phyloP scores from a whole-genome alignment of 441 rosid species.

The Corymbia calophylla region DNA sequence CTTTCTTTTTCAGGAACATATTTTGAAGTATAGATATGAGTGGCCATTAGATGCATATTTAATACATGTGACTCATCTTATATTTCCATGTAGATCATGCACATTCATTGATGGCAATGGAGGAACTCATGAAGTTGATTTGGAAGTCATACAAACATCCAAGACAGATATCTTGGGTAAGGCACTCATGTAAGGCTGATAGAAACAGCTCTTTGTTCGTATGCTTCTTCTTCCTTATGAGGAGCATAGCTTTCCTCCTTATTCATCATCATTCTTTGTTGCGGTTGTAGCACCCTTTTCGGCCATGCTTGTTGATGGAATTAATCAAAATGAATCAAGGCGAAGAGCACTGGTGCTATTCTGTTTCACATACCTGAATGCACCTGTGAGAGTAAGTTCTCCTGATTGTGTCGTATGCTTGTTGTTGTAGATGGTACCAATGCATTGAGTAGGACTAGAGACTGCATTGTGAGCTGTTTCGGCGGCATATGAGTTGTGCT shows the following conservation, averaged over 20 bases:
- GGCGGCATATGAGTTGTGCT: not conserved
- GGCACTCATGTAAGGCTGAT: not conserved
- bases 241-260: not conserved
- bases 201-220: not conserved
- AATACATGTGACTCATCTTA: not conserved
- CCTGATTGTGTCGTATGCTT: not conserved
- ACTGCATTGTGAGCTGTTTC: not conserved
- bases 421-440: not conserved
- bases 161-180: constrained; percentile 72
- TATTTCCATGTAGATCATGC: constrained; percentile 53
- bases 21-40: not conserved
- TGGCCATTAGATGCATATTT: not conserved
- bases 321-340: constrained; percentile 78
- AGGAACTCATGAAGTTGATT: constrained; percentile 44
- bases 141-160: constrained; percentile 38
- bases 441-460: not conserved
- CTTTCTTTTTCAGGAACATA: not conserved
- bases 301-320: constrained; percentile 78
- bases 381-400: constrained; percentile 61
- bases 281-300: constrained; percentile 50
- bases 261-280: not conserved
- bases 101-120: constrained; percentile 56
- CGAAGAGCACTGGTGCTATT: constrained; percentile 72
- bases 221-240: not conserved
- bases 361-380: constrained; percentile 56